These are phyloP conservation scores for Phytophthora pisi DNA, from an alignment of 352 stramenopile species.

Conservation along the genomic window DNA sequence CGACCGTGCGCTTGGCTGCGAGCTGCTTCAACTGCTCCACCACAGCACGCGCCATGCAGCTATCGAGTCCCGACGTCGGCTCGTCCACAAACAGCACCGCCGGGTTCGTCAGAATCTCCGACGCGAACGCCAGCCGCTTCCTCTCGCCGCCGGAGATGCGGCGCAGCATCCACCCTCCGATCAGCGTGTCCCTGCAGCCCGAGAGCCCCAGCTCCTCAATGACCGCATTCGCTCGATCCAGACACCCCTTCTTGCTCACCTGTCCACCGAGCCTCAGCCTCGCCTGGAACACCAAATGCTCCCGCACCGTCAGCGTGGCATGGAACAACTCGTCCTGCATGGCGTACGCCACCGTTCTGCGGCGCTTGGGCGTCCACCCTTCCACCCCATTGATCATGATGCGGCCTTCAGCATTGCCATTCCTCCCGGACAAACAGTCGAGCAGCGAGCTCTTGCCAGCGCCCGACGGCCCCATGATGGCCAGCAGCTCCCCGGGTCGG, in stretches of 20 bases:
- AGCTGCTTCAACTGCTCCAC: conserved; percentile 58
- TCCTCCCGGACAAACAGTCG: conserved; percentile 89
- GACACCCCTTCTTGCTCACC: conserved; percentile 20
- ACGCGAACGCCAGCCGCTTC: conserved; percentile 80
- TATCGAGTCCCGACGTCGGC: conserved; percentile 61
- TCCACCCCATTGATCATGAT: conserved; percentile 65
- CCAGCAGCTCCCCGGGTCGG: conserved; percentile 51
- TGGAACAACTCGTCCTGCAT: conserved; percentile 91
- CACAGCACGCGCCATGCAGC: conserved; percentile 52
- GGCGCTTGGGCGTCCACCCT: conserved; percentile 33
- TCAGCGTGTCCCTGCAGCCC: conserved; percentile 46
- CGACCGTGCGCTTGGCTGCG: conserved; percentile 73
- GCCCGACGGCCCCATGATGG: conserved; percentile 65
- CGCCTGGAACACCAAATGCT: conserved; percentile 87
- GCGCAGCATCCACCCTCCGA: conserved; percentile 49
- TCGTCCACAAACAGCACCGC: conserved; percentile 84
- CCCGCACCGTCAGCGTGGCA: conserved; percentile 84
- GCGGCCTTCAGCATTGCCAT: conserved; percentile 59
- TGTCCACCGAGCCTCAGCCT: conserved; percentile 62
- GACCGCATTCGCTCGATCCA: conserved; percentile 41
- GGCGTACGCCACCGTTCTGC: conserved; percentile 54
- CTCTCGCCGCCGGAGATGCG: conserved; percentile 81
- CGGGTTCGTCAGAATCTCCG: conserved; percentile 79
- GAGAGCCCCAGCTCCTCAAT: conserved; percentile 54
- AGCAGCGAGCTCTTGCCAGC: conserved; percentile 93